Percentiles rank a stretch among this genome's conserved stretches.
phyloP scores from a whole-genome alignment of 768 basidiomycete genomes.

The Rhodotorula toruloides region DNA sequence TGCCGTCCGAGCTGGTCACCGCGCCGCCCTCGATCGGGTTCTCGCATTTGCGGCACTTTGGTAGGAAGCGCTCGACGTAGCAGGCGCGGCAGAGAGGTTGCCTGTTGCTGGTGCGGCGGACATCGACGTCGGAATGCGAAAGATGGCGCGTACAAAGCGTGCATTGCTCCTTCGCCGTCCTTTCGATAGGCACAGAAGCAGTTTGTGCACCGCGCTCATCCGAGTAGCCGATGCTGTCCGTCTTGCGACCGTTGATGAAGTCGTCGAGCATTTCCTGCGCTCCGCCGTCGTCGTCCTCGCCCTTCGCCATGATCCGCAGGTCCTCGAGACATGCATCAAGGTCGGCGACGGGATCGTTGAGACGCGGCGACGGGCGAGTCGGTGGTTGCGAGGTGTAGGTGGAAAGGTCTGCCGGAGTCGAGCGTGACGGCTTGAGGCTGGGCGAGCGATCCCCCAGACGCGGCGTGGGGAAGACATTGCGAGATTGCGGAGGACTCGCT shows the following conservation, averaged over 20 bases:
- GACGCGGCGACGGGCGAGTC: neutral
- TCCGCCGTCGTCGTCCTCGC: neutral
- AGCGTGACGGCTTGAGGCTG: constrained; percentile 15
- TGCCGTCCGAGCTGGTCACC: constrained; percentile 40
- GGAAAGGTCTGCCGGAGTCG: constrained; percentile 3
- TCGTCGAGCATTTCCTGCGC: constrained; percentile 6
- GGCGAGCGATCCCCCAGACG: constrained; percentile 12
- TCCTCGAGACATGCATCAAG: constrained; percentile 34
- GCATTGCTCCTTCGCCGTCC: neutral
- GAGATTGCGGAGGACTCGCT: neutral
- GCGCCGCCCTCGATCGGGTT: constrained; percentile 40
- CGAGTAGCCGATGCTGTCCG: too few species aligned
- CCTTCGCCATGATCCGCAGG: constrained; percentile 19
- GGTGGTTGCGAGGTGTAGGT: neutral
- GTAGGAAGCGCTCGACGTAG: constrained; percentile 41
- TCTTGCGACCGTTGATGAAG: neutral
- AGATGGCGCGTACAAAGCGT: neutral
- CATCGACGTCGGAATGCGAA: neutral
- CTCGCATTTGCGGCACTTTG: constrained; percentile 42
- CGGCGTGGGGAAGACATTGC: neutral
- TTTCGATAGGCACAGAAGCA: too few species aligned
- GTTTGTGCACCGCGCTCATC: too few species aligned
- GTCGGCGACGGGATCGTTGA: neutral
- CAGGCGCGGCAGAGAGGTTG: constrained; percentile 38
- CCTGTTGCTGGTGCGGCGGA: constrained; percentile 26